Percentiles rank a stretch among this genome's conserved stretches.
Conservation (phyloP, 139 green algal genomes). For the Chlorella sp. region DNA sequence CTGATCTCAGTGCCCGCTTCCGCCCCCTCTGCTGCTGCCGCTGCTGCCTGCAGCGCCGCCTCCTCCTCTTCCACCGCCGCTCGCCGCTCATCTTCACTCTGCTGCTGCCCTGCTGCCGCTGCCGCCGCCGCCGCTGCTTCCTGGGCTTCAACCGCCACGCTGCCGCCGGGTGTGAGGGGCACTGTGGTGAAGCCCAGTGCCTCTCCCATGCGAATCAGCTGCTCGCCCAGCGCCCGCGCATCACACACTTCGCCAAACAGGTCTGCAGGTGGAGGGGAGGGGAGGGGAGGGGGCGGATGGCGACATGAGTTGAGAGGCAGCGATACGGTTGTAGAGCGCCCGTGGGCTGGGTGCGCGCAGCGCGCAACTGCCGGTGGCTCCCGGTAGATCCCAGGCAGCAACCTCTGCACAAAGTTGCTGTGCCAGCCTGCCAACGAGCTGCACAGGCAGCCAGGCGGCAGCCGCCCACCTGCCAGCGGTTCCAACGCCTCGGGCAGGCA, state of each 20-base stretch:
- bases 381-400: no score
- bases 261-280: not conserved
- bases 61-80: no score
- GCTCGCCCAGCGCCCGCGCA: not conserved
- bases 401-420: no score
- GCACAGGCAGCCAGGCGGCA: not conserved
- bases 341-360: not conserved
- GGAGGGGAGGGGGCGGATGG: not conserved
- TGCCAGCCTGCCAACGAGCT: not conserved
- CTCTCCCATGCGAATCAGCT: conserved; percentile 32
- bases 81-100: not conserved
- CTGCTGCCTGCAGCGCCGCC: no score
- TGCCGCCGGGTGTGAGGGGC: conserved; percentile 10
- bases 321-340: not conserved
- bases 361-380: no score
- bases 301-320: no score
- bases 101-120: not conserved
- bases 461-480: conserved; percentile 13
- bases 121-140: not conserved
- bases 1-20: not conserved
- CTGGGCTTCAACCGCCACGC: not conserved
- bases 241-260: conserved; percentile 20
- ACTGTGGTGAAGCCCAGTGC: conserved; percentile 19
- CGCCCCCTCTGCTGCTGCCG: not conserved
- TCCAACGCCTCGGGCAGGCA: conserved; percentile 20